Evolutionary conservation across 768 basidiomycete genomes (phyloP).

Genomic region (Nevesoporus exiguus): DNA sequence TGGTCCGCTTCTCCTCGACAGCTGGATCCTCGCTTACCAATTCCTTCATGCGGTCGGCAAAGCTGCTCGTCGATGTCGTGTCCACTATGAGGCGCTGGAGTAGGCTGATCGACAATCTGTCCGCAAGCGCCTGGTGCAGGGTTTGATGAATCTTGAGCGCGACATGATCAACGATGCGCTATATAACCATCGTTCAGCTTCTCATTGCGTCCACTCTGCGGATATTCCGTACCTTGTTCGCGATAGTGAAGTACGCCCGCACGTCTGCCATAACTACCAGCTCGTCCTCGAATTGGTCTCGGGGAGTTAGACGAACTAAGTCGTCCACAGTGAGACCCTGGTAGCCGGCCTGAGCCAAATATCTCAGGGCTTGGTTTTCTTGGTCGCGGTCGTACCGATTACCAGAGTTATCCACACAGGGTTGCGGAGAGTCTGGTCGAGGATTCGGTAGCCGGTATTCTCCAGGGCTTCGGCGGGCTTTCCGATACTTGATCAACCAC

Average conservation of each 20-base stretch:
- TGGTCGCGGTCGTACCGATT: too few relatives aligned
- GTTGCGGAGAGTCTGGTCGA: too few relatives aligned
- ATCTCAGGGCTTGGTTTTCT: slow-evolving; percentile 18
- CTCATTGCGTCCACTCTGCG: not conserved
- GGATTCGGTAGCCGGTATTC: not conserved
- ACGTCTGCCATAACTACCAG: slow-evolving; percentile 52
- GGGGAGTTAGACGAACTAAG: slow-evolving; percentile 25
- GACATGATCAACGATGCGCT: slow-evolving; percentile 56
- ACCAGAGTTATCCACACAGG: too few relatives aligned
- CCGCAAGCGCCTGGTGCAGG: slow-evolving; percentile 40
- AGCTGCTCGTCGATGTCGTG: slow-evolving; percentile 7
- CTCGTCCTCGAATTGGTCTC: slow-evolving; percentile 39
- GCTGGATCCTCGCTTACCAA: slow-evolving; percentile 46
- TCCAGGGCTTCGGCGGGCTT: slow-evolving; percentile 2
- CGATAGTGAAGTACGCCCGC: slow-evolving; percentile 53
- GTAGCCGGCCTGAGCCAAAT: slow-evolving; percentile 34
- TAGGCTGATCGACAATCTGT: slow-evolving; percentile 36
- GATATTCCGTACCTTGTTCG: slow-evolving; percentile 43
- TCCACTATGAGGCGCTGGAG: slow-evolving; percentile 30
- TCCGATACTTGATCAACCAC: slow-evolving; percentile 28
- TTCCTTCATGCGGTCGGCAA: slow-evolving; percentile 33
- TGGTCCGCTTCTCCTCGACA: slow-evolving; percentile 34
- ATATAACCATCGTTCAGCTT: not conserved
- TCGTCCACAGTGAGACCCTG: slow-evolving; percentile 17
- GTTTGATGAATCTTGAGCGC: slow-evolving; percentile 48